Percentiles rank a stretch among this genome's conserved stretches.
phyloP scores from a whole-genome alignment of 2,329 filamentous ascomycete genomes.

The Fusarium illudens region DNA sequence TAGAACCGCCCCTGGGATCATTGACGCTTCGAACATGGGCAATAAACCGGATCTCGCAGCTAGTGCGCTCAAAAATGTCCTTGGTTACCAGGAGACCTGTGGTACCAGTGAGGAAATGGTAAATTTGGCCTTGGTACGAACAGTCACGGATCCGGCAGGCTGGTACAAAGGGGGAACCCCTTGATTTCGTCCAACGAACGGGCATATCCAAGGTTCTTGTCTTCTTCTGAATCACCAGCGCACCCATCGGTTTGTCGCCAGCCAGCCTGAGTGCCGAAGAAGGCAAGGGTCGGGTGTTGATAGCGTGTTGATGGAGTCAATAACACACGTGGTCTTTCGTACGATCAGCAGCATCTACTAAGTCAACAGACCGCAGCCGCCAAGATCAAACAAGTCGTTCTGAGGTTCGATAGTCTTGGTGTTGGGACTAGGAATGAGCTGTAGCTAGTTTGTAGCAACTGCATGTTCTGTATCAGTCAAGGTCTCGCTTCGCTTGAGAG shows the following conservation, averaged over 20 bases:
- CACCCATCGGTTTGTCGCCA: constrained; percentile 34
- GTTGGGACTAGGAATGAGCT: constrained; percentile 72
- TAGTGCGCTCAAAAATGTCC: constrained; percentile 69
- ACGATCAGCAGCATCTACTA: constrained; percentile 75
- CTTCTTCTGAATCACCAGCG: constrained; percentile 43
- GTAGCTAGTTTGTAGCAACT: constrained; percentile 70
- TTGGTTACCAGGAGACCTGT: constrained; percentile 81
- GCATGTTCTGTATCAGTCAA: constrained; percentile 51
- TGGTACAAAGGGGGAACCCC: constrained; percentile 55
- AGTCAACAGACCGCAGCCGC: constrained; percentile 64
- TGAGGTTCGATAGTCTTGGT: constrained; percentile 65
- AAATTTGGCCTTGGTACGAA: constrained; percentile 41
- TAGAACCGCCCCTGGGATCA: constrained; percentile 65
- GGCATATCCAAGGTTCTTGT: constrained; percentile 61
- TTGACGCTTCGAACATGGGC: constrained; percentile 76
- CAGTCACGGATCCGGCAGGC: constrained; percentile 48
- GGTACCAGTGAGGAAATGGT: constrained; percentile 87
- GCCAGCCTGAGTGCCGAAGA: constrained; percentile 45
- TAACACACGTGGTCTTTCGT: constrained; percentile 42
- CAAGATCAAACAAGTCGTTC: constrained; percentile 50
- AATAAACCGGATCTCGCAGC: constrained; percentile 60
- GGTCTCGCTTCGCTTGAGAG: constrained; percentile 63
- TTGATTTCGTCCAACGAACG: constrained; percentile 59
- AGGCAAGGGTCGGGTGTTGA: constrained; percentile 41
- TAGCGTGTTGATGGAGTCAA: constrained; percentile 47